Percentiles rank a stretch among this genome's conserved stretches.
These are phyloP conservation scores for Coniochaeta sp. DNA, from an alignment of 2,329 filamentous ascomycete species.

Conservation along the genomic window DNA sequence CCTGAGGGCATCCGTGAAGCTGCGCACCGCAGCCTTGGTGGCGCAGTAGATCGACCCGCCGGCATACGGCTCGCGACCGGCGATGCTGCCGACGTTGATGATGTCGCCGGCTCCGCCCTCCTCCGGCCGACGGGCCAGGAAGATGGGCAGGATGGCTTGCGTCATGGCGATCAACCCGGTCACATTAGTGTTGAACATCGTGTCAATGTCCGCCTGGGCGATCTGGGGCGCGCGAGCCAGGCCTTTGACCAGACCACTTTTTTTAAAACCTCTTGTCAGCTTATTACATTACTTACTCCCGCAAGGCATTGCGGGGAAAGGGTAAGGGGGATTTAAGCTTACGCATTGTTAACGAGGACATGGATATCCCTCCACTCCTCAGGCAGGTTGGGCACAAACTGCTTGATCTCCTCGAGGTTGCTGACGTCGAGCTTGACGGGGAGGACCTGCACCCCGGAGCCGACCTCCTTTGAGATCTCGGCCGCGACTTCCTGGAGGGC, in stretches of 20 bases:
- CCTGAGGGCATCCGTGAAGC: conserved; percentile 74
- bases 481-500: conserved; percentile 66
- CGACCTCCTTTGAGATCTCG: conserved; percentile 70
- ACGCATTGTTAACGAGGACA: conserved; percentile 95
- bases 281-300: not conserved
- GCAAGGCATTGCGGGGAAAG: too few species aligned
- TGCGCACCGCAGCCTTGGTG: conserved; percentile 80
- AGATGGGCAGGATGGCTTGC: conserved; percentile 78
- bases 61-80: conserved; percentile 78
- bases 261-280: too few species aligned
- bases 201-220: conserved; percentile 67
- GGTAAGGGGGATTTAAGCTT: conserved; percentile 24
- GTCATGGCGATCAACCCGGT: conserved; percentile 95
- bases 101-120: conserved; percentile 75
- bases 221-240: conserved; percentile 82
- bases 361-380: conserved; percentile 79
- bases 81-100: conserved; percentile 89
- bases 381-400: conserved; percentile 67
- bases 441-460: conserved; percentile 71
- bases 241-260: conserved; percentile 79
- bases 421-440: conserved; percentile 83
- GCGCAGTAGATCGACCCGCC: conserved; percentile 91
- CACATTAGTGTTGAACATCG: conserved; percentile 92
- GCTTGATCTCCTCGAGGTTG: conserved; percentile 63
- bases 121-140: conserved; percentile 60